Evolutionary conservation across 1,139 yeast species (phyloP).

Genomic region (Taphrina betulina): DNA sequence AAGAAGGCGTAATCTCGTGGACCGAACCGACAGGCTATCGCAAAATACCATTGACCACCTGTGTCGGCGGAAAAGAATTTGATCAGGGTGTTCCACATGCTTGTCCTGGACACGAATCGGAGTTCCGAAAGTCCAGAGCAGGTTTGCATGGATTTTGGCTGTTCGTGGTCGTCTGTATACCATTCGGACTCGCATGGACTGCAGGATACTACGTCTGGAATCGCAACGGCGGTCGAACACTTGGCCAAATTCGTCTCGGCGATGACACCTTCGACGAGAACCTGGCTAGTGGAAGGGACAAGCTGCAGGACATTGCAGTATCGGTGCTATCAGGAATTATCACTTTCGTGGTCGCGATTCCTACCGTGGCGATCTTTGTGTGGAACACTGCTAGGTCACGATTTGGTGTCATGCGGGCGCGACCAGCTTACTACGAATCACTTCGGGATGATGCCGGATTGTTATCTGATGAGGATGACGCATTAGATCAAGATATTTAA

Average conservation of each 20-base stretch:
- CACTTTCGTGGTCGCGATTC: conserved; percentile 43
- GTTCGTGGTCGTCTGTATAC: conserved; percentile 56
- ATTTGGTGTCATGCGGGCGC: conserved; percentile 35
- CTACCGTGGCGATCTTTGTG: conserved; percentile 37
- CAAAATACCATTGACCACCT: conserved; percentile 68
- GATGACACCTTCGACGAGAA: conserved; percentile 55
- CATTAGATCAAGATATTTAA: conserved; percentile 31
- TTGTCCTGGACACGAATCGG: conserved; percentile 83
- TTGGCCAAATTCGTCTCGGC: conserved; percentile 84
- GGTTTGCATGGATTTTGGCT: conserved; percentile 57
- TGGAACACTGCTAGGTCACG: conserved; percentile 33
- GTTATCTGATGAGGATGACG: conserved; percentile 37
- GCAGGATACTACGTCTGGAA: conserved; percentile 76
- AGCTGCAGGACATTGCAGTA: conserved; percentile 37
- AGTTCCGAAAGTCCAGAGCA: conserved; percentile 61
- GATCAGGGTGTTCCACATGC: conserved; percentile 67
- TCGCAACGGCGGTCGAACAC: conserved; percentile 71
- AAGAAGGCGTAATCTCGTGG: conserved; percentile 61
- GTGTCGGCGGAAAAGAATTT: conserved; percentile 66
- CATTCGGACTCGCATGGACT: conserved; percentile 57
- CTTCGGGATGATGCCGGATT: conserved; percentile 41
- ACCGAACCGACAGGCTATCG: conserved; percentile 81
- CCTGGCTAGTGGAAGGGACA: conserved; percentile 31
- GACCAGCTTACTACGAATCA: conserved; percentile 38
- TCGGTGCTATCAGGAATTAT: conserved; percentile 44